Percentiles rank a stretch among this genome's conserved stretches.
phyloP scores from a whole-genome alignment of 2,329 filamentous ascomycete species.

The Colletotrichum echinochloae region DNA sequence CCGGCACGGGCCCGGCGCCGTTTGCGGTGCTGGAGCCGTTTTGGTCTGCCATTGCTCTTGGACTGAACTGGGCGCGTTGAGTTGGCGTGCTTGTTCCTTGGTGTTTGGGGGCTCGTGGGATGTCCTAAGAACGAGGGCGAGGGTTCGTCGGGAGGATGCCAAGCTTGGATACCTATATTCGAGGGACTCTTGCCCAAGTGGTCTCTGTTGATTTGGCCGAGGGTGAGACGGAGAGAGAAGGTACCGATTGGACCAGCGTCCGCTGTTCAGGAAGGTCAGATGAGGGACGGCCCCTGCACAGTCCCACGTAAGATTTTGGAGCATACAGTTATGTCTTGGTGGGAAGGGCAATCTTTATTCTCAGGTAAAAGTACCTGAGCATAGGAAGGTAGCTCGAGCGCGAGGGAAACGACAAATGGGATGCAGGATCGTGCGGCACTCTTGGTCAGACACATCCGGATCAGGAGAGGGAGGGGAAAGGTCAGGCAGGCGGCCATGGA shows the following conservation, averaged over 20 bases:
- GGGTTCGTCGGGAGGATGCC: slow-evolving; percentile 19
- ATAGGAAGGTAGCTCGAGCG: neutral
- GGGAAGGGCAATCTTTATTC: neutral
- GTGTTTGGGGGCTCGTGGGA: neutral
- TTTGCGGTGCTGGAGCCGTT: neutral
- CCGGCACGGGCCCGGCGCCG: neutral
- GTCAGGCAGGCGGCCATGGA: neutral
- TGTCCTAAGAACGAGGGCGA: neutral
- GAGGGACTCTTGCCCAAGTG: neutral
- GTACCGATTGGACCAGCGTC: neutral
- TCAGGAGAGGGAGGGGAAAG: slow-evolving; percentile 1
- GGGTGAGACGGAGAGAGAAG: neutral
- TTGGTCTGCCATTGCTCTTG: slow-evolving; percentile 9
- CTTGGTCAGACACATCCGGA: neutral
- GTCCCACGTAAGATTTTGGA: neutral
- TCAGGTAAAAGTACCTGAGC: neutral
- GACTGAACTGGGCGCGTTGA: neutral
- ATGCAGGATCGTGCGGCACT: neutral
- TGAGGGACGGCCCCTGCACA: neutral
- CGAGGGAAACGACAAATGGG: neutral
- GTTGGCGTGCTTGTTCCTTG: neutral
- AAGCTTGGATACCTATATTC: slow-evolving; percentile 12
- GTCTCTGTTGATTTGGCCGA: neutral
- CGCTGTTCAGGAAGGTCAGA: too few relatives aligned
- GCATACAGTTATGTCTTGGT: neutral